Percentiles rank a stretch among this genome's conserved stretches.
Evolutionary conservation across 1,284 basidiomycete species (phyloP).

Genomic region (Malassezia brasiliensis): DNA sequence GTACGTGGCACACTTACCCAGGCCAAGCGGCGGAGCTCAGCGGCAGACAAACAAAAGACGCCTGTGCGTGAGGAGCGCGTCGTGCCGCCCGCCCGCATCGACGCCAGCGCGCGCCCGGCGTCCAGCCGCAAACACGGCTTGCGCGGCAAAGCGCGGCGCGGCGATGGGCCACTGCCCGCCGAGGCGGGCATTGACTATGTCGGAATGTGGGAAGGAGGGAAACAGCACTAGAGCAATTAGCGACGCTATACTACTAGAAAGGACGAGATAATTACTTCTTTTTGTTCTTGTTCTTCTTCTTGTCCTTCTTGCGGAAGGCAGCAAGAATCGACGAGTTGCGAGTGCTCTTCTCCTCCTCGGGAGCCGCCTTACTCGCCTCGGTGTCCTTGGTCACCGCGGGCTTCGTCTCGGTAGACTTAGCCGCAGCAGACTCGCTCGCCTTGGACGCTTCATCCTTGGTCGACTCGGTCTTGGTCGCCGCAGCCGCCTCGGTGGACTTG

Average conservation of each 20-base stretch:
- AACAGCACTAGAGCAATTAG: not conserved
- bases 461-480: no score
- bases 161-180: conserved; percentile 14
- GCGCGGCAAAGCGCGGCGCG: conserved; percentile 5
- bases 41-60: not conserved
- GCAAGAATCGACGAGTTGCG: not conserved
- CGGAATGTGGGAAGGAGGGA: conserved; percentile 7
- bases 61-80: no score
- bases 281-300: not conserved
- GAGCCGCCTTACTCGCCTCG: not conserved
- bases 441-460: not conserved
- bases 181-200: conserved; percentile 18
- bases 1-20: not conserved
- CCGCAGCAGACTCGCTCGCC: not conserved
- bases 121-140: not conserved
- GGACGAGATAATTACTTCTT: not conserved
- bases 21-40: conserved; percentile 1
- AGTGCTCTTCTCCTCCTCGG: not conserved
- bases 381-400: not conserved
- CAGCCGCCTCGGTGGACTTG: not conserved
- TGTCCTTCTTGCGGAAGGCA: not conserved
- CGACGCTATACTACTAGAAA: no score
- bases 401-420: not conserved
- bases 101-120: no score
- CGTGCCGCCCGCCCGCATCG: no score